Base-by-base conservation (phyloP, 1,139 yeast genomes). In the Saccharomycopsis phalli region DNA sequence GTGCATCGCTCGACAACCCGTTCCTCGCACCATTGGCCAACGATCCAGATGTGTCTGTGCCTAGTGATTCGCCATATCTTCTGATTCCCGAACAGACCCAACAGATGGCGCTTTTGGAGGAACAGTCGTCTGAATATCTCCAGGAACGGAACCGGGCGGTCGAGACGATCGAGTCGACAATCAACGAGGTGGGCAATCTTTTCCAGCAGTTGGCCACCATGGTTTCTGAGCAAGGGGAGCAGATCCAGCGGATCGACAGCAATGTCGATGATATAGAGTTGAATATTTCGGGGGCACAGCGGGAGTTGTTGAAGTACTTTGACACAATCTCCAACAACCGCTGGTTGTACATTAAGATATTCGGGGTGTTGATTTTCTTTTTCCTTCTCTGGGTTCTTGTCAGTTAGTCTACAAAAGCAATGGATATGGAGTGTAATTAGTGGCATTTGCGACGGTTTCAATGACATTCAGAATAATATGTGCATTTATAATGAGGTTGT, bases 191-290 rank as follows among this genome's bases (percentile, higher is more conserved):
- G 34, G 99, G 99, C 23, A 83, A 84, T 43, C 70, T 91, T 49
- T 91, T 93, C 63, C 93, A 84, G 52, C 98, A 91, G 60, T 69
- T 91, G 53, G 95, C 97, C 2, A 82, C 94, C 2, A 88, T 91
- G 97, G 96, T 91, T 10, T 88, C 86, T 47, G 98, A 93, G 59
- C 99, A 91, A 61, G 93, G 97, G 33, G 98, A 91, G 54, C 83
- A 81, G 21, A 91, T 91, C 44, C 98, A 91, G 59, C 69, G 97
- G 55, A 91, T 91, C 49, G 98, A 93, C 60, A 87, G 81, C 44
- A 88, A 91, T 56, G 94, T 94, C 3, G 96, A 88, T 51, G 97
- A 93, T 54, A 86, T 91, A 39, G 77, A 84, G 52, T 59, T 88
- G 56, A 91, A 88, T 58, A 88, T 91, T 14, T 65, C 74, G 26